Base-by-base conservation (phyloP, 2,329 filamentous ascomycete genomes). In the Arthrobotrys entomopaga region DNA sequence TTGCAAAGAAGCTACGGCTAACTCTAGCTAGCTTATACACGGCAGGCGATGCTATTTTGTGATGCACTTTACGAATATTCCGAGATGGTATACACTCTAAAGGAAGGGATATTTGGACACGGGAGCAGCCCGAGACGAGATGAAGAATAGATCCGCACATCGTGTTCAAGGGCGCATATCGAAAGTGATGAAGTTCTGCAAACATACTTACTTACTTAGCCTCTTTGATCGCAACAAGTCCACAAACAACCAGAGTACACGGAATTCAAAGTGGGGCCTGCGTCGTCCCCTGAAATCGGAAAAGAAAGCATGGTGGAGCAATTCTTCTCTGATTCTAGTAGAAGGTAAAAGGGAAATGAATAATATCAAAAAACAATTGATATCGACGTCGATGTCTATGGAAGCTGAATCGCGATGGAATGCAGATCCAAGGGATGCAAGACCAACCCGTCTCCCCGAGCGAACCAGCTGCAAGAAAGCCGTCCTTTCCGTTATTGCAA, bases 401-500 rank as follows among this genome's bases (percentile, higher is more conserved):
- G 50, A 34, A n/a, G 50, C 6, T 46, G n/a, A 13, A 26, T 19
- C 11, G 46, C 11, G 20, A 58, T 29, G 42, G 64, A 59, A 59
- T 60, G 53, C 46, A 60, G 64, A 60, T 69, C 49, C 16, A 56
- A 29, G 19, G 56, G 48, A 38, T 20, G 26, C 42, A 1, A 46
- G 29, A 54, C 56, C 46, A 65, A 50, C 61, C 61, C 61, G 54
- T 56, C 38, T 66, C 59, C 61, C 54, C 69, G 54, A 66, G 57
- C 61, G 56, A 56, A 46, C 66, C 64, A 54, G 53, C 48, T 61
- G 48, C 43, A 24, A 49, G 57, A 58, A 57, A 22, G 52, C 11
- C 7, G 6, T 2, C 19, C 13, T n/a, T 59, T 15, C 19, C 56
- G 19, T 24, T 59, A 7, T 43, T 11, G 34, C 34, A 43, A 42